Evolutionary conservation across 75 land plant genomes (phyloP).

Genomic region (Selaginella tamariscina): DNA sequence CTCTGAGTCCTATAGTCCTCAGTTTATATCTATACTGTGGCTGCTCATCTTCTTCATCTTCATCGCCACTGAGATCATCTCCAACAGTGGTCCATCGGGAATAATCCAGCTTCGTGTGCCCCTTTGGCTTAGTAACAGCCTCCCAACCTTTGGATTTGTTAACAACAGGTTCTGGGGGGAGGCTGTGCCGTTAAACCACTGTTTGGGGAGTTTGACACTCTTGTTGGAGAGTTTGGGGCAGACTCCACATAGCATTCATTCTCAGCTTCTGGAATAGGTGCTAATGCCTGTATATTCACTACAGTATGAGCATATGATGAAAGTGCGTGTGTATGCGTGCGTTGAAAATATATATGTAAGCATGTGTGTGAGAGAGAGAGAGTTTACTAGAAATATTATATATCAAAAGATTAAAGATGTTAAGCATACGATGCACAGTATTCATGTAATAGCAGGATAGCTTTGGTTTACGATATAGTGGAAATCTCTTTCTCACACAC

Average conservation of each 20-base stretch:
- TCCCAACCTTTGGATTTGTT: slow-evolving; percentile 55
- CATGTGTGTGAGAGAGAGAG: too few species aligned
- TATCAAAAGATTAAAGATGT: too few species aligned
- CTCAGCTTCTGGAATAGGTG: slow-evolving; percentile 79
- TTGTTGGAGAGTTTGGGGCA: slow-evolving; percentile 21
- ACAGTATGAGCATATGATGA: too few species aligned
- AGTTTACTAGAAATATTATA: too few species aligned
- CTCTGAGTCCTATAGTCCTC: slow-evolving; percentile 46
- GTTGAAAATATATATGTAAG: too few species aligned
- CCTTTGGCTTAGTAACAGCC: slow-evolving; percentile 85
- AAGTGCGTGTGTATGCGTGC: too few species aligned
- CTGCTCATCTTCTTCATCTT: slow-evolving; percentile 56
- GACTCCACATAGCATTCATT: slow-evolving; percentile 30
- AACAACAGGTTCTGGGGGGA: slow-evolving; percentile 13
- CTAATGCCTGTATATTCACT: slow-evolving; percentile 41
- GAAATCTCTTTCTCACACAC: too few species aligned
- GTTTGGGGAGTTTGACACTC: slow-evolving; percentile 4
- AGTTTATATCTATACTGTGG: slow-evolving; percentile 74
- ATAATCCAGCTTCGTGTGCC: slow-evolving; percentile 80
- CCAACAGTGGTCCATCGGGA: slow-evolving; percentile 76
- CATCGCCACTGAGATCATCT: slow-evolving; percentile 50
- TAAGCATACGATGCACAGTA: too few species aligned
- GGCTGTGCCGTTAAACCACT: not conserved
- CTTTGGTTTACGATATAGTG: too few species aligned
- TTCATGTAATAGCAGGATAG: too few species aligned